A percentile compares a stretch with the other conserved stretches of the same genome.
phyloP scores from a whole-genome alignment of 352 stramenopile genomes.

The Globisporangium acanthophoron region DNA sequence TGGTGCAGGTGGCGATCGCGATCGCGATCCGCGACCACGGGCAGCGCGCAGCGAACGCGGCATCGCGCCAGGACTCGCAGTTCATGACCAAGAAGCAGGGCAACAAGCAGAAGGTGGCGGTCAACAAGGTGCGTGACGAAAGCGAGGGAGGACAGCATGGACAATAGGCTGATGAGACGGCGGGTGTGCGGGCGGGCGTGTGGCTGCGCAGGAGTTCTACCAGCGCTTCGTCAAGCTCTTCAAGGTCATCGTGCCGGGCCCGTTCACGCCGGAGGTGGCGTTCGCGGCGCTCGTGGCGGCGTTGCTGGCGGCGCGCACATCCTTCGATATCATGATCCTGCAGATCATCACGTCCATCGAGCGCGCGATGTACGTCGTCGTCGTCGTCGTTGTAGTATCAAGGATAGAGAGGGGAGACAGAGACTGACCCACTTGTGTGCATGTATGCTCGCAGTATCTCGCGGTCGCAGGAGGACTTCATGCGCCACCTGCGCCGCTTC shows the following conservation, averaged over 20 bases:
- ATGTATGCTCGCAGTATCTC: conserved; percentile 32
- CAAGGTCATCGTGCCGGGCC: conserved; percentile 60
- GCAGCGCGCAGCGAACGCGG: conserved; percentile 42
- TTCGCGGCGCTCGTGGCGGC: conserved; percentile 59
- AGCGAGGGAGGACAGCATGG: background rate
- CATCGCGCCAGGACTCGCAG: conserved; percentile 47
- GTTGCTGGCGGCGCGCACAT: conserved; percentile 61
- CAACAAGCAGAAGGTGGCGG: conserved; percentile 54
- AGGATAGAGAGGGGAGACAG: background rate
- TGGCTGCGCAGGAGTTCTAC: conserved; percentile 36
- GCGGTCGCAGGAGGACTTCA: conserved; percentile 57
- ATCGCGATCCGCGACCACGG: conserved; percentile 65
- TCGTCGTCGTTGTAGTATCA: background rate
- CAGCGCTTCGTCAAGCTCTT: conserved; percentile 62
- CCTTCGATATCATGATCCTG: conserved; percentile 74
- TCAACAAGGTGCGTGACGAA: conserved; percentile 38
- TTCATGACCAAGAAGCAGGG: conserved; percentile 76
- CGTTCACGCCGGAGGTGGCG: conserved; percentile 62
- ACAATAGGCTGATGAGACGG: background rate
- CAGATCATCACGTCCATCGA: conserved; percentile 76
- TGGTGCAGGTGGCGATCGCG: conserved; percentile 39
- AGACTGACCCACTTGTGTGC: background rate
- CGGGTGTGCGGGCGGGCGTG: no score
- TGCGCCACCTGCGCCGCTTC: conserved; percentile 64
- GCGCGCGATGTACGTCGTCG: conserved; percentile 43